phyloP scores from a whole-genome alignment of 164 flowering plant genomes.

The Liquidambar formosana region DNA sequence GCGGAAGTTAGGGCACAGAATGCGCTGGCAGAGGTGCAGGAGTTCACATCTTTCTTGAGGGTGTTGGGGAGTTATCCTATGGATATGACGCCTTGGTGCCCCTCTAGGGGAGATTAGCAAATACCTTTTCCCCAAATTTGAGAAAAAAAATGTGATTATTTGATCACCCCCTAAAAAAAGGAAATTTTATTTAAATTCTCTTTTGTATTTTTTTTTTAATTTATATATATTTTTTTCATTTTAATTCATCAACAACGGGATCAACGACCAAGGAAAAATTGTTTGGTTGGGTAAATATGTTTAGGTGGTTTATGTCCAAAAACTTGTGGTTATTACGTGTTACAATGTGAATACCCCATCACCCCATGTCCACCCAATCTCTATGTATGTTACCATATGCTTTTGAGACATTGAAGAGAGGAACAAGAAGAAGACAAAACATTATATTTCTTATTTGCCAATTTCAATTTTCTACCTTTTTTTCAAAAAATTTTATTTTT shows the following conservation, averaged over 20 bases:
- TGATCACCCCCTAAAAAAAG: not conserved
- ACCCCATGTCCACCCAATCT: not conserved
- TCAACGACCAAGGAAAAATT: slow-evolving; percentile 1
- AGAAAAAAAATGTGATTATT: not conserved
- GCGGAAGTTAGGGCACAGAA: slow-evolving; percentile 74
- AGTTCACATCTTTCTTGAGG: slow-evolving; percentile 69
- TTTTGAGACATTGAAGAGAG: not conserved
- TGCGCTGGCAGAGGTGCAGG: slow-evolving; percentile 74
- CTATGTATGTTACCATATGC: not conserved
- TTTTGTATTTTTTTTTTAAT: not conserved
- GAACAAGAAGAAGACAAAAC: not conserved
- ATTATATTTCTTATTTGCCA: not conserved
- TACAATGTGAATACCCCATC: slow-evolving; percentile 6
- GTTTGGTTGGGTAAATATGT: slow-evolving; percentile 6
- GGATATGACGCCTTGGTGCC: slow-evolving; percentile 76
- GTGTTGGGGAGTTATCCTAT: slow-evolving; percentile 78
- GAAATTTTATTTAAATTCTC: not conserved
- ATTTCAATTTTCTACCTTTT: not conserved
- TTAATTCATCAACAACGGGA: not conserved
- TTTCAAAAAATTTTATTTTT: too few relatives aligned
- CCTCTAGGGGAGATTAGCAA: slow-evolving; percentile 35
- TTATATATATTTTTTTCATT: not conserved
- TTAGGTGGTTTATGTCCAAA: not conserved
- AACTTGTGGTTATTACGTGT: slow-evolving; percentile 2
- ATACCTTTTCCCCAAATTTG: not conserved